Percentiles rank a stretch among this genome's conserved stretches.
Evolutionary conservation across 306 rosid species (phyloP).

Genomic region (Echinosophora koreensis): DNA sequence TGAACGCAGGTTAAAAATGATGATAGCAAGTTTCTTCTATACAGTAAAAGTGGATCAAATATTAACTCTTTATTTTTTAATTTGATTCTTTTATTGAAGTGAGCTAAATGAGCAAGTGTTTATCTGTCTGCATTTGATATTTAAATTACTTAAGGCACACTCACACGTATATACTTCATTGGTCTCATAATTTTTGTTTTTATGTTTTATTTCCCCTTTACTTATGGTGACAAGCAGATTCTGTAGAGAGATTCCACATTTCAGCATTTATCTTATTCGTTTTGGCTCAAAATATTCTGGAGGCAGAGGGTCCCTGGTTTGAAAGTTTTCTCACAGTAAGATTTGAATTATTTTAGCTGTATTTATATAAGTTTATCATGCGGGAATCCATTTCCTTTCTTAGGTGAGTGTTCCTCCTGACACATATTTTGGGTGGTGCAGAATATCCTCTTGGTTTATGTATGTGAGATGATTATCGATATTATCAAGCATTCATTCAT

Average conservation of each 20-base stretch:
- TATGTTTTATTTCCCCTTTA: slow-evolving; percentile 12
- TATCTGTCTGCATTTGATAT: slow-evolving; percentile 12
- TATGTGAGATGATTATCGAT: slow-evolving; percentile 91
- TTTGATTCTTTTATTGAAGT: background rate
- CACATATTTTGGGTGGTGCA: slow-evolving; percentile 56
- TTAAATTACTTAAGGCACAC: background rate
- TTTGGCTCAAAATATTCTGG: slow-evolving; percentile 97
- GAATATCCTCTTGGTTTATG: slow-evolving; percentile 82
- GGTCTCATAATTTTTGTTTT: slow-evolving; percentile 22
- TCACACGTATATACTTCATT: background rate
- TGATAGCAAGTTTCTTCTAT: background rate
- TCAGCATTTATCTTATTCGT: slow-evolving; percentile 89
- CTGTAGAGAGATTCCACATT: slow-evolving; percentile 97
- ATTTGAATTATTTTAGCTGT: slow-evolving; percentile 39
- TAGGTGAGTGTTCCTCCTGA: slow-evolving; percentile 41
- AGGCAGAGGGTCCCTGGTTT: slow-evolving; percentile 99
- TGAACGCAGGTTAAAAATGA: background rate
- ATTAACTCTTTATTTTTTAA: background rate
- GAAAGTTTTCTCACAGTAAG: slow-evolving; percentile 83
- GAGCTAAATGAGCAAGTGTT: slow-evolving; percentile 12
- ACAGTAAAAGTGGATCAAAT: slow-evolving; percentile 2
- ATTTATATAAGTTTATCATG: slow-evolving; percentile 5
- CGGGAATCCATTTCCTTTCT: slow-evolving; percentile 38
- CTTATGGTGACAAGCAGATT: slow-evolving; percentile 69
- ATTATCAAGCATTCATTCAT: slow-evolving; percentile 94